Evolutionary conservation across 306 rosid species (phyloP).

Genomic region (Acmispon strigosus): DNA sequence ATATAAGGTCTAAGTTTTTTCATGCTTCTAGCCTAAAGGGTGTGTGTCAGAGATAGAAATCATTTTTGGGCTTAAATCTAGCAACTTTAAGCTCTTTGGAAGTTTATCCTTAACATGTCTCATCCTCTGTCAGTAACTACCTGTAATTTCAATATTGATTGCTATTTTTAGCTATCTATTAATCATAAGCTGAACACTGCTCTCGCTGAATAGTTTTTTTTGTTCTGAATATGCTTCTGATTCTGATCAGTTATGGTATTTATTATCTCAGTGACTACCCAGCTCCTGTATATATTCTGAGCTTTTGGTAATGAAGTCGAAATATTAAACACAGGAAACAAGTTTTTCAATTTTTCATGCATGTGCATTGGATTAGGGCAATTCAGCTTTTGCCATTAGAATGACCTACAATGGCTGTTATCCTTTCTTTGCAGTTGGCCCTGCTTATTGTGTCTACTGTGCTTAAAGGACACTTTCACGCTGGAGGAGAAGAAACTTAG

Average conservation of each 20-base stretch:
- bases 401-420: constrained; percentile 13
- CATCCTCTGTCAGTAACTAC: not conserved
- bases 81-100: not conserved
- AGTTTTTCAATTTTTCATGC: constrained; percentile 17
- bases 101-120: not conserved
- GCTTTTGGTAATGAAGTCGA: not conserved
- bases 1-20: not conserved
- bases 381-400: constrained; percentile 5
- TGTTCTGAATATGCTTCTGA: not conserved
- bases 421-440: constrained; percentile 69
- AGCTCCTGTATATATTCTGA: not conserved
- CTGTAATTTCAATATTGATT: not conserved
- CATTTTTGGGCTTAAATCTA: not conserved
- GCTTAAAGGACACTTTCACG: constrained; percentile 94
- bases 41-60: not conserved
- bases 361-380: constrained; percentile 16
- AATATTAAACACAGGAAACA: not conserved
- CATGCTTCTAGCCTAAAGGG: not conserved
- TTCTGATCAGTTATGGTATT: not conserved
- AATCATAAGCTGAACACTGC: not conserved
- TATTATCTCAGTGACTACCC: not conserved
- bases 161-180: not conserved
- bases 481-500: constrained; percentile 77
- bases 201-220: not conserved
- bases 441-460: constrained; percentile 71